Conservation (phyloP, 2,329 filamentous ascomycete genomes). For the Fusarium tricinctum region DNA sequence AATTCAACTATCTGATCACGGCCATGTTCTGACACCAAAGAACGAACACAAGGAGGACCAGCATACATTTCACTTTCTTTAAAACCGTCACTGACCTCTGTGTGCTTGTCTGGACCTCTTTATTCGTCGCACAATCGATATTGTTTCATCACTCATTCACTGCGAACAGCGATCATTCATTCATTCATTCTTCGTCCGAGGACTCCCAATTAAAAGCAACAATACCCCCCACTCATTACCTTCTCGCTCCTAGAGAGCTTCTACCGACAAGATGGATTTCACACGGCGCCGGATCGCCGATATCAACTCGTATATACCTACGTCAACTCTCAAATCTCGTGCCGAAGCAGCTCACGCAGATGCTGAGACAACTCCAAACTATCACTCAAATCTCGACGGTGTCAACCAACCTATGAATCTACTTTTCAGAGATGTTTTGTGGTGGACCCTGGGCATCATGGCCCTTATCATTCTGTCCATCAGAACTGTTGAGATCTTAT, state of each 20-base stretch:
- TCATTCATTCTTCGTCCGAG: conserved; percentile 27
- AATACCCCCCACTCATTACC: conserved; percentile 25
- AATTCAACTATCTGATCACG: conserved; percentile 26
- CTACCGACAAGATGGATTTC: conserved; percentile 52
- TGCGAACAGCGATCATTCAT: conserved; percentile 19
- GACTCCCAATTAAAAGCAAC: conserved; percentile 26
- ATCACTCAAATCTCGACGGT: conserved; percentile 69
- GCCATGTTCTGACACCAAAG: conserved; percentile 46
- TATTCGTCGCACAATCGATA: conserved; percentile 20
- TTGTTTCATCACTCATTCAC: conserved; percentile 25
- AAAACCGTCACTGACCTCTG: conserved; percentile 19
- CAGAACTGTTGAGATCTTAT: conserved; percentile 67
- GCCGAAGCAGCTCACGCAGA: conserved; percentile 48
- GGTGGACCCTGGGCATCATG: conserved; percentile 72
- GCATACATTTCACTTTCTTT: conserved; percentile 41
- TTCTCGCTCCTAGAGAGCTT: conserved; percentile 27
- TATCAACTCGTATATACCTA: conserved; percentile 50
- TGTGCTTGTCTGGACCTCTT: conserved; percentile 30
- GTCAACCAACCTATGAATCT: conserved; percentile 72
- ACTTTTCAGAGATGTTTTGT: conserved; percentile 69
- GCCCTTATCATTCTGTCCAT: conserved; percentile 67
- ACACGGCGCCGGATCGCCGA: conserved; percentile 52
- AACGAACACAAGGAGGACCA: conserved; percentile 43
- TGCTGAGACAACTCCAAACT: conserved; percentile 65
- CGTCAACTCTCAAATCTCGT: conserved; percentile 52